phyloP scores from a whole-genome alignment of 352 stramenopile species.

The Phytophthora melonis region DNA sequence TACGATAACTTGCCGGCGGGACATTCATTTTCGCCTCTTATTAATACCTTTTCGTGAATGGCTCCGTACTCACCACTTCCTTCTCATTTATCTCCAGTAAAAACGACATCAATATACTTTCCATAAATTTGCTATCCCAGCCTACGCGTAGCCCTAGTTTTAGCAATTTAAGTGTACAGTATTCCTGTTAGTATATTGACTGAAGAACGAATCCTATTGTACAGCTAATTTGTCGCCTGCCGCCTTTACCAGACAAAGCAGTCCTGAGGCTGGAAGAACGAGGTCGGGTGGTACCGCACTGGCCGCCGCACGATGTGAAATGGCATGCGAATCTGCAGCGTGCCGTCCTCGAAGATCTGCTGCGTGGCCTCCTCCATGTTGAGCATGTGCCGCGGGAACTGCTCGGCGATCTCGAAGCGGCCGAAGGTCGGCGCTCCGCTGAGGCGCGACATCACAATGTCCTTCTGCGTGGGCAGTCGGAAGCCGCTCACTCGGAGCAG shows the following conservation, averaged over 20 bases:
- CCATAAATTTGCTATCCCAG: too few relatives aligned
- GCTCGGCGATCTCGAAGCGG: conserved; percentile 72
- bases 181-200: too few relatives aligned
- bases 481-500: conserved; percentile 58
- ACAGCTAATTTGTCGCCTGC: too few relatives aligned
- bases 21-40: too few relatives aligned
- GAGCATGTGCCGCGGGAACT: conserved; percentile 52
- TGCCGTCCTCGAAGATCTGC: conserved; percentile 55
- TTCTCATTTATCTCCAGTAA: too few relatives aligned
- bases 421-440: conserved; percentile 66
- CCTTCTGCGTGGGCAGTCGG: conserved; percentile 66
- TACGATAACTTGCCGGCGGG: too few relatives aligned
- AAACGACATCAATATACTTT: too few relatives aligned
- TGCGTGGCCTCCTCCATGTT: conserved; percentile 67
- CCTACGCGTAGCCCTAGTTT: too few relatives aligned
- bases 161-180: too few relatives aligned
- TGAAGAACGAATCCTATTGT: too few relatives aligned
- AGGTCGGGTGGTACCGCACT: conserved; percentile 40
- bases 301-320: conserved; percentile 48
- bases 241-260: conserved; percentile 48
- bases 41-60: too few relatives aligned
- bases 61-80: too few relatives aligned
- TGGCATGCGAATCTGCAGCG: conserved; percentile 67
- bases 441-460: conserved; percentile 62
- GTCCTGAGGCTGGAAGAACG: conserved; percentile 46